Evolutionary conservation across 306 rosid genomes (phyloP).

Genomic region (Quillaja saponaria): DNA sequence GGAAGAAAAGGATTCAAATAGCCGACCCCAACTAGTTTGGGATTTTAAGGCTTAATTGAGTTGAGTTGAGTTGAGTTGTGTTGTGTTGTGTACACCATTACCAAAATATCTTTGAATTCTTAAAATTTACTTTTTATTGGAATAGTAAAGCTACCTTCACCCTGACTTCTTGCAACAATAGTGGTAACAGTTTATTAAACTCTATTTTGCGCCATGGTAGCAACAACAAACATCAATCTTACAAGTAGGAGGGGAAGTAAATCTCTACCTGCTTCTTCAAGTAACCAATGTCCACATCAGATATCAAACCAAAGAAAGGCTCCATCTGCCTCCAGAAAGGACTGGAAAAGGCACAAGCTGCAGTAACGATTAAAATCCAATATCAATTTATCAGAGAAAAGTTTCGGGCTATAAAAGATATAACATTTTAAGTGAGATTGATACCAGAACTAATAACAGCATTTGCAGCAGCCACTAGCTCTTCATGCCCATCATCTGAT

Average conservation of each 20-base stretch:
- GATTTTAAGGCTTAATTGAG: too few relatives aligned
- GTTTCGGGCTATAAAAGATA: constrained; percentile 30
- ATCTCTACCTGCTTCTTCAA: constrained; percentile 76
- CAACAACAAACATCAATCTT: constrained; percentile 7
- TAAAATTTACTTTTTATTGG: constrained; percentile 4
- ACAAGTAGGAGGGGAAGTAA: neutral
- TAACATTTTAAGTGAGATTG: constrained; percentile 31
- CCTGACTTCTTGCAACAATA: constrained; percentile 9
- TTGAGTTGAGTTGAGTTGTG: too few relatives aligned
- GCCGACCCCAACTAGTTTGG: too few relatives aligned
- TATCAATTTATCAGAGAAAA: constrained; percentile 29
- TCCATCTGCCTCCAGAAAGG: constrained; percentile 90
- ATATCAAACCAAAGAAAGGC: constrained; percentile 69
- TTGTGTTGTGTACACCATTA: constrained; percentile 11
- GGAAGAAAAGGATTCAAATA: too few relatives aligned
- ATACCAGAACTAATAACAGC: constrained; percentile 71
- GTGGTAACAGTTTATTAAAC: constrained; percentile 19
- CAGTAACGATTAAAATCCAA: constrained; percentile 38
- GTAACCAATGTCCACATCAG: constrained; percentile 64
- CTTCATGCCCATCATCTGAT: constrained; percentile 87
- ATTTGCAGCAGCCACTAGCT: constrained; percentile 86
- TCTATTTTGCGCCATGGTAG: neutral
- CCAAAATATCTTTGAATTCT: constrained; percentile 1
- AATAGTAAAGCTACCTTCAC: neutral
- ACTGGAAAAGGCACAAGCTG: constrained; percentile 68